phyloP scores from a whole-genome alignment of 164 flowering plant species.

The Chloranthus sessilifolius region DNA sequence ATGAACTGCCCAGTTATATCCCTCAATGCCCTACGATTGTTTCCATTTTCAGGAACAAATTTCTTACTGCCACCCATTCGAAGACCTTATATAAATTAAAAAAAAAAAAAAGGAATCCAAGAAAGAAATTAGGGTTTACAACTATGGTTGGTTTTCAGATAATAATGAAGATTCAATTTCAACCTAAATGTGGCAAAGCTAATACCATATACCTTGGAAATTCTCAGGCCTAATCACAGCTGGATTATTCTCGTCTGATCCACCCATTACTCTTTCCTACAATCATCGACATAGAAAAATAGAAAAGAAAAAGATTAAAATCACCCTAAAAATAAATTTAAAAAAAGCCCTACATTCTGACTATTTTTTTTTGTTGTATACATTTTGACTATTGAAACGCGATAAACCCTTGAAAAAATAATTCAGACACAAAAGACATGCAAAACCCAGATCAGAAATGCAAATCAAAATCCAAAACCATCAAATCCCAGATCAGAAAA shows the following conservation, averaged over 20 bases:
- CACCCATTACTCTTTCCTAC: constrained; percentile 43
- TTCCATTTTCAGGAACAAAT: constrained; percentile 27
- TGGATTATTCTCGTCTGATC: constrained; percentile 68
- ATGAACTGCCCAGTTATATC: constrained; percentile 51
- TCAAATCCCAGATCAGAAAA: constrained; percentile 4
- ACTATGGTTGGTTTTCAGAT: neutral
- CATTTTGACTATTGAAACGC: too few relatives aligned
- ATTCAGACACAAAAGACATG: neutral
- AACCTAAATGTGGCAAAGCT: neutral
- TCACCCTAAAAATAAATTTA: neutral
- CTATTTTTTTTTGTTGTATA: too few relatives aligned
- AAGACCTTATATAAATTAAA: constrained; percentile 11
- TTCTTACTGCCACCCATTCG: constrained; percentile 34
- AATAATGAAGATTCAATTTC: neutral
- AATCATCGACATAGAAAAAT: constrained; percentile 5
- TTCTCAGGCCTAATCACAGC: constrained; percentile 33
- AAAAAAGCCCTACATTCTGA: neutral
- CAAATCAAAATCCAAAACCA: neutral
- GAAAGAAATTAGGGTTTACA: constrained; percentile 6
- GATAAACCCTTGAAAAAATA: too few relatives aligned
- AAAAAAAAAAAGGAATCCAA: constrained; percentile 4
- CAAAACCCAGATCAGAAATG: neutral
- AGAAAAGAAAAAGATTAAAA: constrained; percentile 1
- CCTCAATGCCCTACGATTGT: constrained; percentile 66
- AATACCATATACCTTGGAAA: constrained; percentile 32